Conservation (phyloP, 2,329 filamentous ascomycete species). For the Verticillium klebahnii region DNA sequence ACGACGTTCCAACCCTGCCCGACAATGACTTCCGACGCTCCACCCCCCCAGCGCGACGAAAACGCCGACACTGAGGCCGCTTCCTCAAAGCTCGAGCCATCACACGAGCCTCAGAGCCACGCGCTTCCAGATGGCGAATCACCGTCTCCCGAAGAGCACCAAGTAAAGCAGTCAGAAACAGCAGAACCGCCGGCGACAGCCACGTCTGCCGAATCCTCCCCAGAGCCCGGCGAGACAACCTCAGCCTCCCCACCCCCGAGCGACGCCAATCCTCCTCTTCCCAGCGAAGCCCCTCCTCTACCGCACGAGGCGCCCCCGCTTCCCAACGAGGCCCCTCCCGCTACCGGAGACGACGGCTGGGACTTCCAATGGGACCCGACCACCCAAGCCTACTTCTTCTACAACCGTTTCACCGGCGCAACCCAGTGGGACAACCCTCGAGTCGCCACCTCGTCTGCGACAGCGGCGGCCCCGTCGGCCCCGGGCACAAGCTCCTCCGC, state of each 20-base stretch:
- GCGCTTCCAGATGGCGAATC: background rate
- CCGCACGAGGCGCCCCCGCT: slow-evolving; percentile 34
- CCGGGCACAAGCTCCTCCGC: slow-evolving; percentile 18
- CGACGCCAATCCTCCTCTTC: slow-evolving; percentile 26
- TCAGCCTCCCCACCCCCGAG: slow-evolving; percentile 4
- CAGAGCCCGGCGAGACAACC: slow-evolving; percentile 10
- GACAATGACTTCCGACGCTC: background rate
- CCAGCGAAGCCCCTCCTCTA: slow-evolving; percentile 29
- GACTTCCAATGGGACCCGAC: slow-evolving; percentile 70
- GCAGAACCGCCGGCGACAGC: background rate
- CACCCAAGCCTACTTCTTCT: slow-evolving; percentile 73
- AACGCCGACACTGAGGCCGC: background rate
- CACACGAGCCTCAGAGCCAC: background rate
- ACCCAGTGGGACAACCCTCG: slow-evolving; percentile 88
- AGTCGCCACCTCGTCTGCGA: slow-evolving; percentile 33
- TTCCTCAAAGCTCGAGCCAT: background rate
- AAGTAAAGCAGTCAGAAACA: background rate
- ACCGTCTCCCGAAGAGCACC: background rate
- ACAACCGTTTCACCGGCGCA: slow-evolving; percentile 71
- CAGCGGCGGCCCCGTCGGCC: slow-evolving; percentile 17
- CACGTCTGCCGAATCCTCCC: slow-evolving; percentile 3
- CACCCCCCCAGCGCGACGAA: slow-evolving; percentile 8
- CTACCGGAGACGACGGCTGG: slow-evolving; percentile 71
- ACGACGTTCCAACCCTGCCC: too few relatives aligned
- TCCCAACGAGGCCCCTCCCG: slow-evolving; percentile 36